These are phyloP conservation scores for Annona squamosa DNA, from an alignment of 164 flowering plant species.

Conservation along the genomic window DNA sequence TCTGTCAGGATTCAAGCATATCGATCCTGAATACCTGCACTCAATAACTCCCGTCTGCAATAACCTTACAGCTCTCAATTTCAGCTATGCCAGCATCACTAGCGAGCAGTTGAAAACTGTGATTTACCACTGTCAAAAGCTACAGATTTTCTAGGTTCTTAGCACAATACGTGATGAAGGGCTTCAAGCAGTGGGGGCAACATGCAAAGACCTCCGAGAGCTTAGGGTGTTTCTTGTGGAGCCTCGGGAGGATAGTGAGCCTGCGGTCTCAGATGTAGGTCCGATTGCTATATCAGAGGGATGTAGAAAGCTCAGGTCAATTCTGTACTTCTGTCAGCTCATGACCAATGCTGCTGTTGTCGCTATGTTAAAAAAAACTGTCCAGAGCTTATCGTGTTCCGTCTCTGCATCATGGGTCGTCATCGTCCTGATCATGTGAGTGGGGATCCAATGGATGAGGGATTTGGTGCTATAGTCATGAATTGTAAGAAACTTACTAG, in stretches of 20 bases:
- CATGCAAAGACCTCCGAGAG: constrained; percentile 72
- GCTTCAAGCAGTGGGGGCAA: constrained; percentile 68
- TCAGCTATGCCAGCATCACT: constrained; percentile 69
- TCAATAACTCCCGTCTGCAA: constrained; percentile 63
- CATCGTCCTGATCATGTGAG: constrained; percentile 66
- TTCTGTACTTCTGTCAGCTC: constrained; percentile 64
- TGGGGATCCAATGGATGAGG: constrained; percentile 78
- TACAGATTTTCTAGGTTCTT: constrained; percentile 70
- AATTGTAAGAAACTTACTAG: constrained; percentile 78
- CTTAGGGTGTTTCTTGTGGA: constrained; percentile 72
- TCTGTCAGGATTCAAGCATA: constrained; percentile 79
- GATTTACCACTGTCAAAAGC: constrained; percentile 59
- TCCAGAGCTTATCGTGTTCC: constrained; percentile 66
- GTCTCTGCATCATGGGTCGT: constrained; percentile 77
- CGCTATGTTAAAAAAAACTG: constrained; percentile 76
- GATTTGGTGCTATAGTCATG: constrained; percentile 85
- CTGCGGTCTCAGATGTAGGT: constrained; percentile 67
- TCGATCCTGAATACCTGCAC: constrained; percentile 44
- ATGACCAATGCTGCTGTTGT: constrained; percentile 80
- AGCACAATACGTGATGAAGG: constrained; percentile 82
- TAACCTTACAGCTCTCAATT: constrained; percentile 67
- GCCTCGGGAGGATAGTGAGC: constrained; percentile 53
- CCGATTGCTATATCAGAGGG: constrained; percentile 74
- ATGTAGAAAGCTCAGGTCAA: constrained; percentile 58
- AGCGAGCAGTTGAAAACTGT: constrained; percentile 55